Percentiles rank a stretch among this genome's conserved stretches.
Conservation (phyloP, 768 basidiomycete genomes). For the Lactifluus echinatus region DNA sequence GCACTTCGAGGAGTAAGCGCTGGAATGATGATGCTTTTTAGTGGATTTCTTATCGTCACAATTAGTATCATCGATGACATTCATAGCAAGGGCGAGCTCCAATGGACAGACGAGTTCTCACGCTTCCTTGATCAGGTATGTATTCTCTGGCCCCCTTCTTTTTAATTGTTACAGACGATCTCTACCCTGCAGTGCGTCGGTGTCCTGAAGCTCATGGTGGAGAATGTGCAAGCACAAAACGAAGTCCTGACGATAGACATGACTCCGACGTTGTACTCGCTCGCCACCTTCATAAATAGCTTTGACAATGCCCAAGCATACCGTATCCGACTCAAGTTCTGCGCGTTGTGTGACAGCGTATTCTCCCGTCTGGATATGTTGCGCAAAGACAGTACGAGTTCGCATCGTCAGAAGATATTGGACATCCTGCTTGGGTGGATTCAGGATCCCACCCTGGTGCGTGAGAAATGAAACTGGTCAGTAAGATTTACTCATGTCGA, state of each 20-base stretch:
- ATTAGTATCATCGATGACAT: constrained; percentile 45
- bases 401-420: constrained; percentile 58
- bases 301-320: constrained; percentile 45
- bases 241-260: constrained; percentile 42
- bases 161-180: neutral
- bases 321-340: constrained; percentile 70
- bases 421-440: constrained; percentile 81
- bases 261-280: constrained; percentile 32
- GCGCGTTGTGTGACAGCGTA: constrained; percentile 58
- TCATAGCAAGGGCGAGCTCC: constrained; percentile 37
- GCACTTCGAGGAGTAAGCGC: constrained; percentile 63
- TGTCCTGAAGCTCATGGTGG: constrained; percentile 70
- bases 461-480: constrained; percentile 22
- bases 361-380: constrained; percentile 54
- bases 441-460: constrained; percentile 41
- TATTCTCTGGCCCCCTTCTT: neutral
- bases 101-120: constrained; percentile 34
- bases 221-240: constrained; percentile 54
- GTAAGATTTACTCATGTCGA: neutral
- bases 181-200: constrained; percentile 47
- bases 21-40: neutral
- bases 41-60: neutral
- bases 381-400: constrained; percentile 55
- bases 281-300: constrained; percentile 59
- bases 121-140: constrained; percentile 69